Conservation (phyloP, 2,329 filamentous ascomycete species). For the Periglandula ipomoeae region DNA sequence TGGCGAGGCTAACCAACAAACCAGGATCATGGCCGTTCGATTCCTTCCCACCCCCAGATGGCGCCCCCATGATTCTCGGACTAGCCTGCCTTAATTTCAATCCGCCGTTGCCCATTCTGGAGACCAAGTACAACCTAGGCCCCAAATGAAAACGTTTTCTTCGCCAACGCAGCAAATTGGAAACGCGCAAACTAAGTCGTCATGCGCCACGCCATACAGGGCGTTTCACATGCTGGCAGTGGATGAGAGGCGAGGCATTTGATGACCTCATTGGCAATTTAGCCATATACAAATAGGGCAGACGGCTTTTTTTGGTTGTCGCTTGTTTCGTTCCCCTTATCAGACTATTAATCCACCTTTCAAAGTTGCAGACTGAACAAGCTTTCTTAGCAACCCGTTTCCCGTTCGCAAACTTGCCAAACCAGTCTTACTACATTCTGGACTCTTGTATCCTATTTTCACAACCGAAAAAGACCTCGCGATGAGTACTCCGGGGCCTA, state of each 20-base stretch:
- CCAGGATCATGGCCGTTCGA: background rate
- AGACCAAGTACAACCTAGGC: background rate
- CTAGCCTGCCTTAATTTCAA: background rate
- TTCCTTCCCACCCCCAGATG: too few species aligned
- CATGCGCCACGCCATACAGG: background rate
- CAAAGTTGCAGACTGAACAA: too few species aligned
- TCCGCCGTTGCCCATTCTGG: background rate
- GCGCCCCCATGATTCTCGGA: background rate
- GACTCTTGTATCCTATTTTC: too few species aligned
- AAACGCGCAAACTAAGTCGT: background rate
- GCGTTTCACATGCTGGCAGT: constrained; percentile 1
- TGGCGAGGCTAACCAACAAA: constrained; percentile 2
- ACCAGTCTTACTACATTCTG: too few species aligned
- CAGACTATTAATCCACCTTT: background rate
- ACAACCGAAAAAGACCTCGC: background rate
- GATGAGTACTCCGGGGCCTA: background rate
- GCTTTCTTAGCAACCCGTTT: too few species aligned
- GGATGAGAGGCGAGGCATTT: background rate
- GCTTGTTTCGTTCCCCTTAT: background rate
- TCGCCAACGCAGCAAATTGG: background rate
- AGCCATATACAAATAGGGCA: background rate
- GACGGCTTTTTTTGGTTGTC: background rate
- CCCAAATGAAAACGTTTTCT: background rate
- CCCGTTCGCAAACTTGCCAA: background rate
- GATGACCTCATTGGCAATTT: background rate